Base-by-base conservation (phyloP, 768 basidiomycete species). In the Steccherinum ochraceum region DNA sequence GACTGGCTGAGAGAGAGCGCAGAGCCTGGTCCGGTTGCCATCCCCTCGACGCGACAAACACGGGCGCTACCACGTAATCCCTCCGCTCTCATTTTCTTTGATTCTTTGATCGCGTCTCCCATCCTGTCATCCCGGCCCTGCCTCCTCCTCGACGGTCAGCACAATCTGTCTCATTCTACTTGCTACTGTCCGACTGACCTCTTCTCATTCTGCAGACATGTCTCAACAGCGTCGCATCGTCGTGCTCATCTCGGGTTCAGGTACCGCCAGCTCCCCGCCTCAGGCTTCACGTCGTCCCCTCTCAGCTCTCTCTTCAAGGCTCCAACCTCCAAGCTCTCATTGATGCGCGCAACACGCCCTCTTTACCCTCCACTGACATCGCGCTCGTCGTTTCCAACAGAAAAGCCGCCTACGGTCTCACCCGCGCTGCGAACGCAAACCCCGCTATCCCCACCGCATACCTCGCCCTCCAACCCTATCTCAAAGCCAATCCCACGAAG, bases 291-390 rank as follows among this genome's bases (percentile, higher is more conserved):
- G 30, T 16, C 5, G 46, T 27, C n/a, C 16, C 48, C 10, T 50
- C 43, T 23, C 46, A 47, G 30, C 45, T 47, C 24, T 44, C 27
- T 25, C 42, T 24, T 40, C 27, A 57, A 97, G 95, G 96, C 40
- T 88, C 89, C 20, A 99, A 99, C 69, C 82, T 99, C 11, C 93
- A 98, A 70, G 95, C 96, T 1, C 80, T 98, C 54, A 89, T 99
- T 60, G 88, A 97, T 68, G 91, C 93, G 12, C 79, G 79, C 57
- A 74, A 80, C 57, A 89, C 89, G 0, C 71, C 80, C n/a, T 64
- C 75, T n/a, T 73, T 95, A 21, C 86, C 91, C 2, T 65, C 84
- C 55, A 72, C 86, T 2, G 65, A 72, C 48, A 88, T 99, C 63
- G 76, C 73, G 46, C 79, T 89, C 60, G 95, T 98, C 35, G 67